Evolutionary conservation across 2,329 filamentous ascomycete genomes (phyloP), one percentile per base, ranked within the genome.

Genomic region (Beauveria asiatica): DNA sequence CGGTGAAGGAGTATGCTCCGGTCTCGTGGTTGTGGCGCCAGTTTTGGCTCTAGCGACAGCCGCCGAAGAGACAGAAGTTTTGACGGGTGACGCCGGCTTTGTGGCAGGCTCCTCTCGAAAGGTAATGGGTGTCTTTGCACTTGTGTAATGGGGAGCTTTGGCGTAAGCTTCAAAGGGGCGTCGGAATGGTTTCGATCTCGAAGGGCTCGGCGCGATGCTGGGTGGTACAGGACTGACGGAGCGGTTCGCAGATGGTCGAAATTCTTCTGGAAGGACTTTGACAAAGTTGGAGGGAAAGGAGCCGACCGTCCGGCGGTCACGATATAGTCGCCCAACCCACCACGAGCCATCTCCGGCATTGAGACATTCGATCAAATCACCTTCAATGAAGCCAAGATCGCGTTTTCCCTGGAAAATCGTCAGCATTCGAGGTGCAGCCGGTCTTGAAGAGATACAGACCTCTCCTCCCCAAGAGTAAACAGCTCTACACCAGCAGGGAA

Each of bases 221-320:
- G 65, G 76, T 64, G 85, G 76, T 74, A 91, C 74, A 1, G 83
- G 83, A 67, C 83, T 86, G 57, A 78, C 78, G 33, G 82, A 80
- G 69, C 86, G 78, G 48, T 78, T 79, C 67, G 86, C 84, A 16
- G 61, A 57, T 62, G 94, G 94, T 61, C 90, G 86, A 72, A 95
- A 97, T 71, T 86, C 84, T 62, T 94, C 85, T 59, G 90, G 88
- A 37, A 99, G 82, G 6, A 99, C 83, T 71, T 95, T 85, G 70
- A 99, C 94, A 70, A 99, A 99, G 76, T 99, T 99, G 69, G 92
- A 97, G 0, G 94, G 94, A 70, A 99, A 99, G 21, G 94, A 80
- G 58, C 94, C 94, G 68, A 97, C 87, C 69, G 93, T 92, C 69
- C 92, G 86, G 73, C 89, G 88, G 75, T 99, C 94, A 67, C 94